Evolutionary conservation across 1,139 yeast species (phyloP), one percentile per base, ranked within the genome.

Genomic region (Saccharomyces pastorianus): DNA sequence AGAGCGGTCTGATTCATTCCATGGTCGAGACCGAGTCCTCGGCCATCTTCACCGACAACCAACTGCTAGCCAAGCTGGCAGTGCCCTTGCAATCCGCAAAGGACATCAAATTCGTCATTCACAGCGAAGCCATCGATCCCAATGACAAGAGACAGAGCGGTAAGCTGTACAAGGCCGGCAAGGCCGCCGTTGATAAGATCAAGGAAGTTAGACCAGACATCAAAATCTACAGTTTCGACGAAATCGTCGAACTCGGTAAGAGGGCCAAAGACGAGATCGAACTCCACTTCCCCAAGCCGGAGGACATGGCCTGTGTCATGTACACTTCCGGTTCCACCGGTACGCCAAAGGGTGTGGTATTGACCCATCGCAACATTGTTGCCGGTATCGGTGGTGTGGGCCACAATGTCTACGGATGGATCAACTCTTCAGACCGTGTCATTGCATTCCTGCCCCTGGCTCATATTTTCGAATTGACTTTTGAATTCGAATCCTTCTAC

Each of bases 241-340:
- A 93, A 54, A 77, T 89, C 27, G 57, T 85, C 49, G 74, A 74
- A 54, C 71, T 83, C 52, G 99, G 99, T 61, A 69, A 75, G 60
- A 73, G 73, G 42, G 71, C 78, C 56, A 67, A 68, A 14, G 75
- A 75, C 44, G 64, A 62, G 46, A 57, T 66, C 42, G 61, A 60
- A 8, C 55, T 64, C 38, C 60, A 69, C 58, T 78, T 79, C 14
- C 89, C 96, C 54, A 77, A 75, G 58, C 81, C 95, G 9, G 82
- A 82, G 13, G 96, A 89, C 65, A 68, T 85, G 54, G 82, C 93
- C 47, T 88, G 96, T 76, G 89, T 93, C 69, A 93, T 95, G 98
- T 93, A 93, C 78, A 93, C 99, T 26, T 91, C 98, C 0, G 99
- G 99, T 52, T 90, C 98, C 17, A 91, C 99, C 17, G 99, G 99